Evolutionary conservation across 2,329 filamentous ascomycete species (phyloP), one percentile per base, ranked within the genome.

Genomic region (Hymenoscyphus fructigenus): DNA sequence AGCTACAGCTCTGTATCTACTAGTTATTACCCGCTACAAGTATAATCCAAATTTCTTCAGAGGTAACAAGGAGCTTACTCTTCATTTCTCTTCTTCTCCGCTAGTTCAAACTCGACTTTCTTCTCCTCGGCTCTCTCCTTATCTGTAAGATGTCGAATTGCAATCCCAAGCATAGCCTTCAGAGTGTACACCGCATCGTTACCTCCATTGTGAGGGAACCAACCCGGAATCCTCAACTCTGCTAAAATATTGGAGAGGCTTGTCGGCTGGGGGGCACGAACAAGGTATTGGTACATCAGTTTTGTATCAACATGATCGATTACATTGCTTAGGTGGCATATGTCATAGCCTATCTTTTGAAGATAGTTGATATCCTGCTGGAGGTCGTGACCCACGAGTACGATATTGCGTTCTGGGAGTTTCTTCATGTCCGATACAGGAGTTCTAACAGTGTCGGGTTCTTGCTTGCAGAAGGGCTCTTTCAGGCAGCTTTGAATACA

Each of bases 171-270:
- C 82, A 95, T 85, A 7, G 87, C 89, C 67, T 89, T 87, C 67
- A 96, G 78, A 0, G 92, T 94, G 75, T 90, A 95, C 1, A 88
- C 84, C 0, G 93, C 92, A 74, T 97, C 93, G 69, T 97, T 97
- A 1, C 93, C 88, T 0, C 89, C 93, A 73, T 96, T 96, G 77
- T 97, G 93, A n/a, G 94, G 80, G 70, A 90, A 82, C 76, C 81
- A 85, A 53, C 82, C 85, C 0, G 78, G 71, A 9, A 96, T 84
- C 2, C 84, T 84, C 32, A 97, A 80, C 5, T 89, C 83, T 5
- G 77, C 72, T 28, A 97, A 83, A 15, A 96, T 81, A 5, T 71
- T 79, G 0, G 79, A 79, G 1, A 98, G 82, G 1, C 83, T 84
- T 15, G 83, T 82, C 3, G 81, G 75, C 2, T 89, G 79, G 0